Base-by-base conservation (phyloP, 2,329 filamentous ascomycete genomes). In the Orbilia blumenaviensis region DNA sequence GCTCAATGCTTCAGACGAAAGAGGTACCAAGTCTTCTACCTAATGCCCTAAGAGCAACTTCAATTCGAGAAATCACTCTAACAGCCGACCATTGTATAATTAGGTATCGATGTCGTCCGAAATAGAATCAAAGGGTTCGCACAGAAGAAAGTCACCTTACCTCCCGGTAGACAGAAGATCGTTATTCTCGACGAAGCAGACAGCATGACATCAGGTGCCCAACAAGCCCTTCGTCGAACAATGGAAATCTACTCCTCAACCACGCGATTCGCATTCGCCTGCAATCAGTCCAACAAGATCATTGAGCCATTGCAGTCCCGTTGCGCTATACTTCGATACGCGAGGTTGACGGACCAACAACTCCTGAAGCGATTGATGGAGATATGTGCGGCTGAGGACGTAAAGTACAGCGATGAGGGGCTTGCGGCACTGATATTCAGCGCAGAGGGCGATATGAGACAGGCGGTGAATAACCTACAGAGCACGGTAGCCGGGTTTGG, bases 231-330 rank as follows among this genome's bases (percentile, higher is more conserved):
- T 36, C 89, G 95, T 79, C 88, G 95, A 78, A 99, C 95, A 0
- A 99, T 99, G 95, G 95, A 99, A 83, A 99, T 98, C 61, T 98
- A 98, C 85, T 96, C 93, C 44, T 91, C 93, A 78, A 99, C 95
- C 1, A 99, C 95, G 1, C 89, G 95, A 72, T 99, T 99, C 81
- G 95, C 95, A 0, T 99, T 99, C 81, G 95, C 95, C 1, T 99
- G 95, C 86, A 99, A 99, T 83, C 93, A 97, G 85, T 95, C 92
- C 78, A 99, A 98, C 86, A 99, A 98, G 85, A 98, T 99, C 82
- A 99, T 99, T 83, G 95, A 99, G 83, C 95, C 95, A n/a, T 86
- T 99, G 61, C 95, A 99, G 83, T 97, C 94, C 16, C 89, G 95
- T 80, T 99, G 95, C 82, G 95, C 95, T 18, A 98, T 99, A 82